Percentiles rank a stretch among this genome's conserved stretches.
Evolutionary conservation across 805 yeast genomes (phyloP).

Genomic region (Saccharomycopsis lassenensis): DNA sequence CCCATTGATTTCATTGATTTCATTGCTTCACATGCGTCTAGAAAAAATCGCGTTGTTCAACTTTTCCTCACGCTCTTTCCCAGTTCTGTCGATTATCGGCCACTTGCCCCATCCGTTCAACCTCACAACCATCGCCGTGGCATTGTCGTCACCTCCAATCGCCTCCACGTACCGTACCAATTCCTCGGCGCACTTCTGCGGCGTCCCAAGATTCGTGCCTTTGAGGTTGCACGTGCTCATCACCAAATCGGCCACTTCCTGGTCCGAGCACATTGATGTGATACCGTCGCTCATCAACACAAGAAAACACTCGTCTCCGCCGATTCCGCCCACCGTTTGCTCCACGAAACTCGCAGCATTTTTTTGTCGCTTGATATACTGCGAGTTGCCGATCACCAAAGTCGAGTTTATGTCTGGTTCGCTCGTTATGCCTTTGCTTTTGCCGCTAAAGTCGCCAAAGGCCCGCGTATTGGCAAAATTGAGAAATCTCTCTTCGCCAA

Average conservation of each 20-base stretch:
- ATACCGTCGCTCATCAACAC: slow-evolving; percentile 82
- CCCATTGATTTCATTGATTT: no score
- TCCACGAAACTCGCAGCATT: slow-evolving; percentile 17
- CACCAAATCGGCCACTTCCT: slow-evolving; percentile 81
- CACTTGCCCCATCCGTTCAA: slow-evolving; percentile 91
- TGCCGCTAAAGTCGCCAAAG: slow-evolving; percentile 80
- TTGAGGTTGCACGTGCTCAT: slow-evolving; percentile 49
- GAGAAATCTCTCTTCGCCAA: slow-evolving; percentile 79
- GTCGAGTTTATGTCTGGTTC: slow-evolving; percentile 76
- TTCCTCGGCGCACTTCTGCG: slow-evolving; percentile 79
- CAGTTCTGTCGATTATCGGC: slow-evolving; percentile 79
- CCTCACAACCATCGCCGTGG: slow-evolving; percentile 78
- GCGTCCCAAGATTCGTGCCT: slow-evolving; percentile 66
- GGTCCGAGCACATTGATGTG: slow-evolving; percentile 70
- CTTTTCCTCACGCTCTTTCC: slow-evolving; percentile 64
- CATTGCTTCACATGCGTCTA: no score
- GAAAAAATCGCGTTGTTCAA: slow-evolving; percentile 30
- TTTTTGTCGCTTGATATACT: slow-evolving; percentile 27
- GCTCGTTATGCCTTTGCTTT: slow-evolving; percentile 75
- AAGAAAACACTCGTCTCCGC: slow-evolving; percentile 84
- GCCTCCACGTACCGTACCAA: slow-evolving; percentile 75
- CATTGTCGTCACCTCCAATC: slow-evolving; percentile 88
- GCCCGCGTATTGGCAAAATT: slow-evolving; percentile 86
- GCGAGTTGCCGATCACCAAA: slow-evolving; percentile 54
- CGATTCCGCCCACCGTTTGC: slow-evolving; percentile 30